Conservation (phyloP, 768 basidiomycete genomes). For the Tulasnella sp. region DNA sequence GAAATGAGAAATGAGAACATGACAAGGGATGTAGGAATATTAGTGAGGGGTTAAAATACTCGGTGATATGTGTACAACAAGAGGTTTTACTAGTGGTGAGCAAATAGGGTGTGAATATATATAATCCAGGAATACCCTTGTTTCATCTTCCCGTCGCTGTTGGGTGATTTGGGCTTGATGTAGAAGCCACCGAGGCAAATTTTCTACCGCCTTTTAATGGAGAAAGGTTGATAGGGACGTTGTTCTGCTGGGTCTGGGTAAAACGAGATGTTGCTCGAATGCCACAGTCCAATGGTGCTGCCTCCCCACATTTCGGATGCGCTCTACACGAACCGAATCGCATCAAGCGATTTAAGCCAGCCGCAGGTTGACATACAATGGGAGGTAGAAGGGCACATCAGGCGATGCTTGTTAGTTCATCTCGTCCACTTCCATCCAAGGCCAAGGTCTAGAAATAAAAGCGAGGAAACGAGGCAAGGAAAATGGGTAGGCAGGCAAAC, state of each 20-base stretch:
- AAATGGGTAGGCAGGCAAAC: not conserved
- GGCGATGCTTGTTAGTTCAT: not conserved
- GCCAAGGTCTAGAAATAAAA: not conserved
- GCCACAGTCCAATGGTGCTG: constrained; percentile 68
- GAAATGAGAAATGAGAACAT: too few species aligned
- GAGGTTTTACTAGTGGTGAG: too few species aligned
- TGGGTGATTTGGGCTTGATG: constrained; percentile 8
- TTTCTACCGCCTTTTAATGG: constrained; percentile 8
- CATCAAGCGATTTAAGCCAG: not conserved
- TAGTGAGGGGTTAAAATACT: too few species aligned
- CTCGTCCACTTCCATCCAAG: not conserved
- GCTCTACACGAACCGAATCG: constrained; percentile 34
- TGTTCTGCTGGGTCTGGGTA: too few species aligned
- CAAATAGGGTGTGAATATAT: too few species aligned
- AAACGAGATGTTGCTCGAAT: constrained; percentile 23
- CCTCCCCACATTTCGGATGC: constrained; percentile 79
- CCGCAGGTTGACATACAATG: not conserved
- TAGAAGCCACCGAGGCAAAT: constrained; percentile 3
- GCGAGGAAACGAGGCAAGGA: constrained; percentile 8
- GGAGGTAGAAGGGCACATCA: not conserved
- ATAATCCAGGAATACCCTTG: too few species aligned
- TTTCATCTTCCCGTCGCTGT: too few species aligned
- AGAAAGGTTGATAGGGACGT: constrained; percentile 3
- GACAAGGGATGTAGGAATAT: too few species aligned
- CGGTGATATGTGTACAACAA: too few species aligned